Conservation (phyloP, 2,329 filamentous ascomycete genomes). For the Stagonosporopsis cucurbitacearum region DNA sequence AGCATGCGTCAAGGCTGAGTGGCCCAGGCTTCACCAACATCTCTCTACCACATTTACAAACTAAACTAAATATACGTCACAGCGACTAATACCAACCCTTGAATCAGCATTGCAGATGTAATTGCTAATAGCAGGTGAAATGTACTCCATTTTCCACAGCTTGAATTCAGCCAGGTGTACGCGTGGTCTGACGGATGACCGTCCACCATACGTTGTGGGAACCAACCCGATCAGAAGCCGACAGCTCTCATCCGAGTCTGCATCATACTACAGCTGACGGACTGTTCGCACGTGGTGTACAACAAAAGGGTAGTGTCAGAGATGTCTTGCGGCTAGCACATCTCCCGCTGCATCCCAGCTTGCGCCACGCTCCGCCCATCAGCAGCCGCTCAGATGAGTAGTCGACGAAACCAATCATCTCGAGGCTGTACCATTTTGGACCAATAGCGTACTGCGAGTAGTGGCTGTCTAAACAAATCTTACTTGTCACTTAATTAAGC, state of each 20-base stretch:
- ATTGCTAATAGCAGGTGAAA: too few relatives aligned
- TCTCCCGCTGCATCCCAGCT: constrained; percentile 12
- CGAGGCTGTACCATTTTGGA: background rate
- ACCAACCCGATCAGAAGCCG: background rate
- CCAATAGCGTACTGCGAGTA: constrained; percentile 25
- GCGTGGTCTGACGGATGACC: background rate
- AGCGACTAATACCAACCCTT: background rate
- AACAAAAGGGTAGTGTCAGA: background rate
- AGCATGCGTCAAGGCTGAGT: constrained; percentile 20
- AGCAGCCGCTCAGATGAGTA: constrained; percentile 22
- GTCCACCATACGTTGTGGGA: background rate
- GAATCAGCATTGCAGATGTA: background rate
- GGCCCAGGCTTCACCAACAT: constrained; percentile 15
- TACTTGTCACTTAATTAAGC: constrained; percentile 21
- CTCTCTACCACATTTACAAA: constrained; percentile 7
- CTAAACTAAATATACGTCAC: constrained; percentile 7
- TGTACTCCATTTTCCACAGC: background rate
- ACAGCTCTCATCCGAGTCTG: background rate
- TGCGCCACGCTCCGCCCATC: constrained; percentile 16
- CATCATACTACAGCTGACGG: background rate
- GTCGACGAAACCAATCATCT: constrained; percentile 12
- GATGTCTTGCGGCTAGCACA: constrained; percentile 12
- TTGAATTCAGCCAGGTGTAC: background rate
- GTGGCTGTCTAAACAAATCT: constrained; percentile 20
- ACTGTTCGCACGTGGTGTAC: background rate